Evolutionary conservation across 192 early-diverging fungal genomes (phyloP), one percentile per base, ranked within the genome.

Genomic region (Lobosporangium transversale): DNA sequence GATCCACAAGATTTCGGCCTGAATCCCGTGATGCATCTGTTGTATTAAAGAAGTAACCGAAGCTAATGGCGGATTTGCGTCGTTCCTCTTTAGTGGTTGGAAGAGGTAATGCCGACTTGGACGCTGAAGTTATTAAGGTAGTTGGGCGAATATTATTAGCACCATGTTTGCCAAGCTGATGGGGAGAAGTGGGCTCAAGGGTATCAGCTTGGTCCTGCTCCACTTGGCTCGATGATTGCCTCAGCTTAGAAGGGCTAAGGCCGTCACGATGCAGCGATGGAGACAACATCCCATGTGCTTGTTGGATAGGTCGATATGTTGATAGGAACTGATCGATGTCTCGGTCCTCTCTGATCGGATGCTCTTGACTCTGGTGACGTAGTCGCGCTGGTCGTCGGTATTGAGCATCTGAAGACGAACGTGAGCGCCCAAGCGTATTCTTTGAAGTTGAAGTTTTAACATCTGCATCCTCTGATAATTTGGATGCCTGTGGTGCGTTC

Each of bases 51-150:
- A 76, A 76, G 58, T 76, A 76, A 1, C 64, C 73, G 33, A 76
- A 67, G 32, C 73, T 76, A 21, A 62, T 66, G 17, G 73, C 73
- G 20, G 73, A 76, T 40, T 45, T 66, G 29, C 73, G 73, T 51
- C 73, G 58, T 17, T 76, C 73, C 37, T 76, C 58, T 40, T 76
- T 76, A n/a, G 58, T 43, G 4, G 52, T 42, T 29, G 30, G 9
- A 4, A 44, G 45, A 1, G 32, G 47, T 24, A 55, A 58, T 18
- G 56, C 55, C 0, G 66, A 58, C 17, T 57, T 29, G 10, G 44
- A 30, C 7, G 51, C 51, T 8, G 51, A 53, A 23, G 62, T 29
- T 35, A 57, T 53, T 23, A 30, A 30, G 23, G 53, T 32, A 21
- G 64, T 32, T 57, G 36, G 23, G 29, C 43, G 11, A 17, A 24